phyloP scores from a whole-genome alignment of 1,139 yeast species.

The Protomyces arabidopsidicola region DNA sequence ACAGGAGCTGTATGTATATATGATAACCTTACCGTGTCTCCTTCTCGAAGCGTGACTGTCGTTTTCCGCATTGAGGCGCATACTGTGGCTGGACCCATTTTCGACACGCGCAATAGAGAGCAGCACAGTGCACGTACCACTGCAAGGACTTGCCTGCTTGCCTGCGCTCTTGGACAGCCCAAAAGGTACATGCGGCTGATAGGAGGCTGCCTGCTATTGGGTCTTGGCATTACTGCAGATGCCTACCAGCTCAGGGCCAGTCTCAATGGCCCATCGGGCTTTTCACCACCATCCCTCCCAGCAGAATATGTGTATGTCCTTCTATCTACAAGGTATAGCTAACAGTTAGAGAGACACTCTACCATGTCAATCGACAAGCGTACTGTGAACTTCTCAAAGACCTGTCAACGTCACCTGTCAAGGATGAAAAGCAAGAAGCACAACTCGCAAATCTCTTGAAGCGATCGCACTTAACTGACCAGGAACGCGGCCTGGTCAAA shows the following conservation, averaged over 20 bases:
- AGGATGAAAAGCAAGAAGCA: background rate
- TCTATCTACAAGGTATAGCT: constrained; percentile 1
- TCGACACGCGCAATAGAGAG: background rate
- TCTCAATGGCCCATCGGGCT: constrained; percentile 1
- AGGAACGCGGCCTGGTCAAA: constrained; percentile 7
- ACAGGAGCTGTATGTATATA: background rate
- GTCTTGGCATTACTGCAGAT: background rate
- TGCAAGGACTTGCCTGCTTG: too few relatives aligned
- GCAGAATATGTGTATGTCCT: background rate
- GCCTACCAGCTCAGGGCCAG: constrained; percentile 18
- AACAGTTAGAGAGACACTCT: constrained; percentile 48
- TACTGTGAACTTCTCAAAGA: constrained; percentile 49
- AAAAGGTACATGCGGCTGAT: background rate
- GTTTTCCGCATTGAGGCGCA: background rate
- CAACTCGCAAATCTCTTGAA: background rate
- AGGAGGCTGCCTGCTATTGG: background rate
- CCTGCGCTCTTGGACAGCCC: too few relatives aligned
- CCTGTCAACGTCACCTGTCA: constrained; percentile 37
- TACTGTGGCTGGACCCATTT: background rate
- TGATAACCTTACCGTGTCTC: background rate
- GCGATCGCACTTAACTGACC: background rate
- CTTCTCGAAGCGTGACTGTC: background rate
- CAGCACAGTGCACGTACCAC: too few relatives aligned
- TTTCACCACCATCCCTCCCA: constrained; percentile 6
- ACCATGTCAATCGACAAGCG: constrained; percentile 49